Percentiles rank a stretch among this genome's conserved stretches.
Conservation (phyloP, 2,329 filamentous ascomycete species). For the Botrytis squamosa region DNA sequence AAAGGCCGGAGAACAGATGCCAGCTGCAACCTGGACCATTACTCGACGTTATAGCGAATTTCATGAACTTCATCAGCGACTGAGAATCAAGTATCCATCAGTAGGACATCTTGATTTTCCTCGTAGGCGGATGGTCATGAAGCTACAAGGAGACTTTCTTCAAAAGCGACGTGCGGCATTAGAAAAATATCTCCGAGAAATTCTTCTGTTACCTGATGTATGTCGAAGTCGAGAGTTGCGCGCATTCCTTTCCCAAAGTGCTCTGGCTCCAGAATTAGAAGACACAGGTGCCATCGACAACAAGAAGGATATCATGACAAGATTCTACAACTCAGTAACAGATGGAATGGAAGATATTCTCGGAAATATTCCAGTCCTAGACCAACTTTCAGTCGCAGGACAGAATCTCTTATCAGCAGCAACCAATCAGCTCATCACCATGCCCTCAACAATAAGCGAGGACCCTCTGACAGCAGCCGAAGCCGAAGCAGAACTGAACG, state of each 20-base stretch:
- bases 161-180: conserved; percentile 82
- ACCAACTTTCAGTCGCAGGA: conserved; percentile 88
- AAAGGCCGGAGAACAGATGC: conserved; percentile 91
- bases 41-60: conserved; percentile 96
- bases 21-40: conserved; percentile 90
- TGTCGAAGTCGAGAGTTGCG: conserved; percentile 91
- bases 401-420: conserved; percentile 85
- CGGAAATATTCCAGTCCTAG: conserved; percentile 91
- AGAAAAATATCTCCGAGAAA: conserved; percentile 78
- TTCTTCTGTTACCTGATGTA: conserved; percentile 85
- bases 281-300: conserved; percentile 55
- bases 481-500: conserved; percentile 89
- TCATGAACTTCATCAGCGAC: conserved; percentile 86
- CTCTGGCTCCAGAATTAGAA: conserved; percentile 63
- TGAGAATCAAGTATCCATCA: conserved; percentile 80
- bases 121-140: conserved; percentile 88
- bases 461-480: conserved; percentile 60
- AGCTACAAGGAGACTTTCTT: conserved; percentile 92
- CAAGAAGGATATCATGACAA: conserved; percentile 85
- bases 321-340: conserved; percentile 93
- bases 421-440: conserved; percentile 60
- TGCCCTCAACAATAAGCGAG: conserved; percentile 52
- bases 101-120: conserved; percentile 91
- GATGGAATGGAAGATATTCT: conserved; percentile 98
- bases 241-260: conserved; percentile 87